Evolutionary conservation across 208 protist genomes (phyloP), one percentile per base, ranked within the genome.

Genomic region (Crithidia bombi): DNA sequence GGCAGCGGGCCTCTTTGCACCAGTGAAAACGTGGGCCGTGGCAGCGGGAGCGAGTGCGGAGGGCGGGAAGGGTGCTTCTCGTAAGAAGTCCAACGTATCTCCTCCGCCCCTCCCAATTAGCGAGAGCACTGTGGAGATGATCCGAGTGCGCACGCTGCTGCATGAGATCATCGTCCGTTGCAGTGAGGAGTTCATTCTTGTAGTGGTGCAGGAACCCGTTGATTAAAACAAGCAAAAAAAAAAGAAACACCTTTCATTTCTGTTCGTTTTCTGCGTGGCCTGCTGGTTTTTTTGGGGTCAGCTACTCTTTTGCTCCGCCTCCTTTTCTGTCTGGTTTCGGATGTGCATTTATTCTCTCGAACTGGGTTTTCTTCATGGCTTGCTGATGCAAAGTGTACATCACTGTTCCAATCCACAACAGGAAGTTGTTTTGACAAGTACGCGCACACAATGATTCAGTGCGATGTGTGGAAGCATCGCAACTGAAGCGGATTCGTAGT

Each of bases 111-210:
- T 74, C 35, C 73, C 80, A 5, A 74, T 78, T 23, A 44, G 75
- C n/a, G 79, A 88, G 63, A 85, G 85, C 26, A 52, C 74, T 1
- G 39, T 90, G 6, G 90, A 96, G 62, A 38, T 83, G 25, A 57
- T 96, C 30, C 90, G 90, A 15, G 82, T 96, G 26, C 86, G 83
- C 25, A 91, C 88, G 9, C 73, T 70, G 39, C 79, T 71, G 46
- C 75, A 91, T 55, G 90, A 96, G 47, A 74, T 96, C 26, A 85
- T 96, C 47, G 84, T 96, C 21, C 89, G 91, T 38, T 91, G 78
- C 69, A 69, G 79, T 63, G 82, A 83, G 0, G 83, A 89, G 32
- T 94, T 92, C 66, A 69, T 96, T 5, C 52, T 96, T 26, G 87
- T 92, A 5, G 79, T 96, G 6, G 86, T 96, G 56, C 90, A 96